Percentiles rank a stretch among this genome's conserved stretches.
Evolutionary conservation across 2,329 filamentous ascomycete species (phyloP).

Genomic region (Fusarium staphyleae): DNA sequence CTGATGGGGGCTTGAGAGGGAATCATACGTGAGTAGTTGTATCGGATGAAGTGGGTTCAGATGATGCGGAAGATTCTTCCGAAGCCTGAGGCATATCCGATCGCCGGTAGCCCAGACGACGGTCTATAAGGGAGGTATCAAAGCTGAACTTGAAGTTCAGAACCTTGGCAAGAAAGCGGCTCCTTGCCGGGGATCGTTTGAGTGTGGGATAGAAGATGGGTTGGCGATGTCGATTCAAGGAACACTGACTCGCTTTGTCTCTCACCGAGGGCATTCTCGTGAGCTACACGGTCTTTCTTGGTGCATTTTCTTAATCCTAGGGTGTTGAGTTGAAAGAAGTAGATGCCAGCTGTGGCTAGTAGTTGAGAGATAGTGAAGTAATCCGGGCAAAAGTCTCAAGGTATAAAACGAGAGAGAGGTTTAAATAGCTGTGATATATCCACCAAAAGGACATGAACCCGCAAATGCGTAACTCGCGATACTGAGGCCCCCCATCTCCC

Average conservation of each 20-base stretch:
- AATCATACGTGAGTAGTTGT: conserved; percentile 12
- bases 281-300: conserved; percentile 14
- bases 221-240: conserved; percentile 24
- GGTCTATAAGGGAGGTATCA: conserved; percentile 23
- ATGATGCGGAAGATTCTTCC: conserved; percentile 33
- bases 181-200: conserved; percentile 11
- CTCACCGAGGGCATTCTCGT: conserved; percentile 41
- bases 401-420: too few species aligned
- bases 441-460: not conserved
- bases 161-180: conserved; percentile 15
- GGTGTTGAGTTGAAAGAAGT: not conserved
- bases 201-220: conserved; percentile 4
- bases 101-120: conserved; percentile 37
- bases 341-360: too few species aligned
- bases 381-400: not conserved
- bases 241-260: conserved; percentile 40
- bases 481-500: conserved; percentile 5
- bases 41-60: conserved; percentile 11
- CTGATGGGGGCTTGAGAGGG: not conserved
- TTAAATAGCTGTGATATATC: conserved; percentile 20
- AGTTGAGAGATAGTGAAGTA: not conserved
- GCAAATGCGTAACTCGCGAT: conserved; percentile 34
- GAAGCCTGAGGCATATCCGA: conserved; percentile 40
- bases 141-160: conserved; percentile 20
- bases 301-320: conserved; percentile 26